Evolutionary conservation across 163 green algal genomes (phyloP), one percentile per base, ranked within the genome.

Genomic region (Coccomyxa subellipsoidea): DNA sequence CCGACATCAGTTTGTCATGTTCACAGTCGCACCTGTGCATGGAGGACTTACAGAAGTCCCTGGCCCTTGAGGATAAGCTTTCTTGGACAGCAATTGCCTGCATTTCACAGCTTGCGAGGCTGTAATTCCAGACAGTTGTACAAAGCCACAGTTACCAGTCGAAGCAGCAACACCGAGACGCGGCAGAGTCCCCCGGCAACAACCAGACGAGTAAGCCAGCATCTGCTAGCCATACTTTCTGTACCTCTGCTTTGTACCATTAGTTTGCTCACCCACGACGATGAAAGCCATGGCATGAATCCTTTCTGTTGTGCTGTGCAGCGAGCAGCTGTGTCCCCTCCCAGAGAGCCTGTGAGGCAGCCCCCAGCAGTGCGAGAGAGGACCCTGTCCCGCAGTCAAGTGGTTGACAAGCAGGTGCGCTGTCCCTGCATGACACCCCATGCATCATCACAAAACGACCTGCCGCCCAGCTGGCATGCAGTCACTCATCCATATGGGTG

Each of bases 361-460:
- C n/a, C 66, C 66, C 31, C 72, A 78, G 36, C 10, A n/a, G 72
- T 32, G 31, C 72, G 32, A 40, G 23, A 32, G 27, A 78, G 37
- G 7, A 78, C 37, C 2, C 32, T 78, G 36, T 53, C 72, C 36
- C 29, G 72, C 29, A 78, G 72, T 25, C 72, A 59, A 32, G 72
- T 78, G 23, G 72, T 78, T 10, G 37, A 78, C 72, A 78, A 78
- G 27, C 36, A 78, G 72, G 72, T 53, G 37, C 4, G 69, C 69
- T 15, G 69, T 6, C 31, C 21, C 4, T 23, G 23, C 4, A 10
- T 76, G 69, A 18, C 69, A 76, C 31, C 18, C n/a, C n/a, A n/a
- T n/a, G n/a, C n/a, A n/a, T n/a, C n/a, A n/a, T n/a, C n/a, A n/a
- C n/a, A n/a, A n/a, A n/a, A n/a, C n/a, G n/a, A n/a, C n/a, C n/a